These are phyloP conservation scores for Citrus sp. DNA, from an alignment of 345 rosid genomes.

Conservation along the genomic window DNA sequence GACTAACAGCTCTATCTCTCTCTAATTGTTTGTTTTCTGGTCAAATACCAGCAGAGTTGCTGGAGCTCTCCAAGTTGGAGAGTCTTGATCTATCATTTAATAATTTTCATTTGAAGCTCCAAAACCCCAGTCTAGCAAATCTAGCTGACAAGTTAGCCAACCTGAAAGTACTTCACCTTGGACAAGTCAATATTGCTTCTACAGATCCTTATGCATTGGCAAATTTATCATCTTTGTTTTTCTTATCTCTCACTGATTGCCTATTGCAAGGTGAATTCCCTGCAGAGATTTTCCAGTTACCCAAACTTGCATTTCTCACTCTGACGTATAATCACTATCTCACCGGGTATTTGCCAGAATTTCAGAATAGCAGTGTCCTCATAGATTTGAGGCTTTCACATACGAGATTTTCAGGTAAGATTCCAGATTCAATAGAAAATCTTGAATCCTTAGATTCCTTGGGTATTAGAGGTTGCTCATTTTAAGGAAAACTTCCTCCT, in stretches of 20 bases:
- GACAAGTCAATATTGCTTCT: neutral
- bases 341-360: neutral
- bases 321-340: neutral
- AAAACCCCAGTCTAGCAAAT: neutral
- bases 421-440: neutral
- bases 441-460: neutral
- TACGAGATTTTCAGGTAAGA: neutral
- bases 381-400: neutral
- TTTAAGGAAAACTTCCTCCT: neutral
- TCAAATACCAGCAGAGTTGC: neutral
- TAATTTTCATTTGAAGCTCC: neutral
- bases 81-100: constrained; percentile 12
- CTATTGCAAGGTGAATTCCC: constrained; percentile 12
- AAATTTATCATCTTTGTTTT: constrained; percentile 10
- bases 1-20: neutral
- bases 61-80: neutral
- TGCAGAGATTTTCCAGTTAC: neutral
- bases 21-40: neutral
- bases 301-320: neutral
- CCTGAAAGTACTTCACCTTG: constrained; percentile 15
- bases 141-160: constrained; percentile 7
- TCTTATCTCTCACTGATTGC: neutral
- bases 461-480: neutral
- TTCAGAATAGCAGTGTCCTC: neutral
- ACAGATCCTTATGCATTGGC: neutral